Percentiles rank a stretch among this genome's conserved stretches.
phyloP scores from a whole-genome alignment of 2,329 filamentous ascomycete genomes.

The Colletotrichum tamarilloi region DNA sequence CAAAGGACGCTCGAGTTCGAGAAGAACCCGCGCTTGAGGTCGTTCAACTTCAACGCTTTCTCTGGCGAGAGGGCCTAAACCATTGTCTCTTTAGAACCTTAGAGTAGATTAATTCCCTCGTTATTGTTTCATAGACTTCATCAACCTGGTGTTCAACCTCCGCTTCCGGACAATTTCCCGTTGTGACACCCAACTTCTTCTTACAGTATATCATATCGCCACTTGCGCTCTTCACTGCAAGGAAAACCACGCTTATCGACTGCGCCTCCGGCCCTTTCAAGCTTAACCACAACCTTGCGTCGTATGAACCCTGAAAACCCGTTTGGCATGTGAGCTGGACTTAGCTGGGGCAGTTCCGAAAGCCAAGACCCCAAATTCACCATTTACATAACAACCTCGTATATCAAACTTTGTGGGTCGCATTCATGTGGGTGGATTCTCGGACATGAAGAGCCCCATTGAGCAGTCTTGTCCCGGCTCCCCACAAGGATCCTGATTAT shows the following conservation, averaged over 20 bases:
- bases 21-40: conserved; percentile 22
- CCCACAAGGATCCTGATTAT: conserved; percentile 35
- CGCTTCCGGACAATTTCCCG: neutral
- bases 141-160: neutral
- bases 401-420: conserved; percentile 12
- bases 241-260: neutral
- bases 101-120: neutral
- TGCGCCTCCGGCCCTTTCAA: neutral
- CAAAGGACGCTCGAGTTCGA: conserved; percentile 19
- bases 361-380: neutral
- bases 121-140: too few species aligned
- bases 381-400: conserved; percentile 4
- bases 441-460: conserved; percentile 18
- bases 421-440: conserved; percentile 4
- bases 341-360: neutral
- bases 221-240: neutral
- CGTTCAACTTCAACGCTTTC: conserved; percentile 23
- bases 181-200: neutral
- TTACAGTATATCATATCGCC: neutral
- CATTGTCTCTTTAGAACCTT: neutral
- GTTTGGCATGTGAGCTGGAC: neutral
- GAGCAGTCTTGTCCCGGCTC: conserved; percentile 1
- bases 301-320: neutral
- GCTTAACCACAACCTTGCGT: neutral
- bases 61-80: conserved; percentile 15